A percentile compares a stretch with the other conserved stretches of the same genome.
Conservation (phyloP, 2,329 filamentous ascomycete species). For the Ascochyta clinopodiicola region DNA sequence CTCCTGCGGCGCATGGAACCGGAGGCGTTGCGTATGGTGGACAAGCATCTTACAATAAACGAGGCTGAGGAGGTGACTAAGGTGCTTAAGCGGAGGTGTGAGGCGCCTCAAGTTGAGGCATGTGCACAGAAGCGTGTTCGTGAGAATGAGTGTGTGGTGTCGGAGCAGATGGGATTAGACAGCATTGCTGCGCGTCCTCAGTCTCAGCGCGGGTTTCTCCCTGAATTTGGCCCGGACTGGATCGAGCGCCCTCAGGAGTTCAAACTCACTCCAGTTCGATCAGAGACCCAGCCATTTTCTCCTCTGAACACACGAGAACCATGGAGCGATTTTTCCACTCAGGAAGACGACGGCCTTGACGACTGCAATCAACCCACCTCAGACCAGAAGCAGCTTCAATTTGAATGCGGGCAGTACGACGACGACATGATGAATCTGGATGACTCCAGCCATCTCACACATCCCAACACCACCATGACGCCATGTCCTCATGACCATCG, state of each 20-base stretch:
- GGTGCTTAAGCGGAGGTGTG: constrained; percentile 9
- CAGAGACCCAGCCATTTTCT: neutral
- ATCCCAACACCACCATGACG: neutral
- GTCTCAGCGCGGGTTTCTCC: neutral
- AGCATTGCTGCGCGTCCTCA: neutral
- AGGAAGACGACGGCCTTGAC: neutral
- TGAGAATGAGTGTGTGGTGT: neutral
- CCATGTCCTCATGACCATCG: neutral
- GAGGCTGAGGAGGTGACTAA: constrained; percentile 10
- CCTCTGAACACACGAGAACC: neutral
- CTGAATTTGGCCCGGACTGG: neutral
- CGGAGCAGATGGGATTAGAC: neutral
- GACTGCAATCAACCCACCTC: neutral
- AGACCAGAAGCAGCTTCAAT: neutral
- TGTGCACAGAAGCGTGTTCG: neutral
- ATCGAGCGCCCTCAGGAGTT: neutral
- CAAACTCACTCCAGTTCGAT: neutral
- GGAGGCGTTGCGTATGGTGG: constrained; percentile 13
- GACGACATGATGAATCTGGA: neutral
- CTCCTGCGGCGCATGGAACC: constrained; percentile 11
- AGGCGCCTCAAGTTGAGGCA: neutral
- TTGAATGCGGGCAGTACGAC: neutral
- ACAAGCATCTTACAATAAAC: constrained; percentile 6
- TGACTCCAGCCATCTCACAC: neutral
- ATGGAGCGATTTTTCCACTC: neutral